Evolutionary conservation across 352 stramenopile genomes (phyloP), one percentile per base, ranked within the genome.

Genomic region (Pythium apleroticum): DNA sequence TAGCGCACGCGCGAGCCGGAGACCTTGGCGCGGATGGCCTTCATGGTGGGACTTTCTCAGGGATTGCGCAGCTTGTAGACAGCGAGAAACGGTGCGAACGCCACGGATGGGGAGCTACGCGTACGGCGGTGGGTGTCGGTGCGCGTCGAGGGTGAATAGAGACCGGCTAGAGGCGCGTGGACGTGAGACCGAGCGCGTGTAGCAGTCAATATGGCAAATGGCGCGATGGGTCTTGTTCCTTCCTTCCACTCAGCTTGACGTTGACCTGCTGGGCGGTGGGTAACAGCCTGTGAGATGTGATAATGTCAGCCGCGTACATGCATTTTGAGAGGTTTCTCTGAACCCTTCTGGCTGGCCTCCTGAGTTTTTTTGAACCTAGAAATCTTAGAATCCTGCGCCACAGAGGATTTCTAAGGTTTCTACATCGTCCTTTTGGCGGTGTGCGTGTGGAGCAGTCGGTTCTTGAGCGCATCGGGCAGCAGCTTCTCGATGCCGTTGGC

Each of bases 1-100:
- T 90, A 93, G 54, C 86, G 84, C 72, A 91, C 80, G 56, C 86
- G 86, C 56, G 86, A 90, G 72, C 86, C 86, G 1, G 86, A 95
- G 14, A 95, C 84, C 52, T 69, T 75, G 22, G 84, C 82, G 52
- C 86, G 84, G 52, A 95, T 74, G 45, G 84, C 81, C 69, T 95
- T 93, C 86, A 95, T 95, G 10, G 2, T 60, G 25, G 50, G 7
- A 30, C 43, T 28, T 48, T 20, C 35, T 14, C 25, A 17, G n/a
- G n/a, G n/a, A 19, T 55, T 46, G 15, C 35, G 37, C 28, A 10
- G 39, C 59, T 53, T 65, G 24, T 20, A 52, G 46, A 31, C 9
- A 12, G 20, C 12, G 9, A n/a, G 24, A 31, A 31, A 31, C 7
- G 22, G 3, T 12, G 20, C 20, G 6, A 52, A 2, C 46, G 46